phyloP scores from a whole-genome alignment of 1,139 yeast species.

The Pichia sp. region DNA sequence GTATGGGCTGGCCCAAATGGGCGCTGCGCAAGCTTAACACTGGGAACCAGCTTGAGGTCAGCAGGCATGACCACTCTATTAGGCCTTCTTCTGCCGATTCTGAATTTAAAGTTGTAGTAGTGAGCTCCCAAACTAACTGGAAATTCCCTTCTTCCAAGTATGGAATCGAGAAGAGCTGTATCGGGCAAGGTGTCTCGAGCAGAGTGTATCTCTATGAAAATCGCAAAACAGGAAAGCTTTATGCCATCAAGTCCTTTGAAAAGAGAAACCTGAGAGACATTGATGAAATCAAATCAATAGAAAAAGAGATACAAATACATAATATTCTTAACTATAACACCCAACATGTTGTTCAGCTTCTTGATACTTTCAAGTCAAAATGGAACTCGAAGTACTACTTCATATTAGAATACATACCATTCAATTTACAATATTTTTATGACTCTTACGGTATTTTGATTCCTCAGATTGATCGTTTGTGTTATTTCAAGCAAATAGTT shows the following conservation, averaged over 20 bases:
- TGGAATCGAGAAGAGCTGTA: conserved; percentile 13
- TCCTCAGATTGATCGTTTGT: conserved; percentile 30
- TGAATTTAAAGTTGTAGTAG: too few species aligned
- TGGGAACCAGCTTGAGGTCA: too few species aligned
- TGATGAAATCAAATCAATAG: conserved; percentile 34
- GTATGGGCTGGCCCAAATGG: too few species aligned
- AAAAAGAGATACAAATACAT: conserved; percentile 30
- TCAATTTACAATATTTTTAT: conserved; percentile 36
- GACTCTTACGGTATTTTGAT: conserved; percentile 30
- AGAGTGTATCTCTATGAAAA: conserved; percentile 18
- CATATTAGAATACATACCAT: conserved; percentile 41
- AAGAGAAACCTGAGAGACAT: conserved; percentile 31
- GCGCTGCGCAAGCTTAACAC: too few species aligned
- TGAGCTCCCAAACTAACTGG: too few species aligned
- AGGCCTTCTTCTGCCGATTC: too few species aligned
- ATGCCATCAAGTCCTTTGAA: conserved; percentile 34
- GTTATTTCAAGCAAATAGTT: conserved; percentile 42
- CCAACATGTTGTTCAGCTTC: conserved; percentile 34
- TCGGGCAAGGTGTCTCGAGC: conserved; percentile 32
- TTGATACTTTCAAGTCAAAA: conserved; percentile 33
- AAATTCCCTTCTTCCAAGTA: conserved; percentile 20
- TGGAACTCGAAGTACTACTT: conserved; percentile 31
- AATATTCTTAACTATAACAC: conserved; percentile 14
- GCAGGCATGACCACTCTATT: too few species aligned
- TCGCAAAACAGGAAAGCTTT: conserved; percentile 29